These are phyloP conservation scores for Musa beccarii DNA, from an alignment of 176 grass and related monocot species.

Conservation along the genomic window DNA sequence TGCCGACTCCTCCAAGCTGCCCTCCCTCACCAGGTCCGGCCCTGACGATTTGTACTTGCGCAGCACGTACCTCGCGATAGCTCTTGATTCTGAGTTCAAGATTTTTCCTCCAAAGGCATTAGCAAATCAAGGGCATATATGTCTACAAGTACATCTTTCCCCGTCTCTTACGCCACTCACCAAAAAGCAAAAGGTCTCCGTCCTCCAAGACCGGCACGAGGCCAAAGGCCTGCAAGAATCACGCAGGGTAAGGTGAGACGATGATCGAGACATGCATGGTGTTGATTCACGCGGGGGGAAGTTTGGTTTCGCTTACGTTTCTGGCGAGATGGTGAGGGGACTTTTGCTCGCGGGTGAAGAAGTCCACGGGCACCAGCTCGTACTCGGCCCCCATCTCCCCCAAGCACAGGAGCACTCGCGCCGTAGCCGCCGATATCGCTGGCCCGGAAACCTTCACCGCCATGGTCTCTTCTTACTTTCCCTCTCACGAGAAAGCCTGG, in stretches of 20 bases:
- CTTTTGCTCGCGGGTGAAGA: conserved; percentile 6
- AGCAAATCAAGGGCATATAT: too few species aligned
- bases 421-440: not conserved
- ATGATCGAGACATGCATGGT: not conserved
- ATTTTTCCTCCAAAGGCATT: too few species aligned
- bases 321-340: not conserved
- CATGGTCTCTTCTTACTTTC: not conserved
- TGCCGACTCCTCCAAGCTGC: not conserved
- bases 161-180: conserved; percentile 4
- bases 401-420: not conserved
- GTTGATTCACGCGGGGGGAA: not conserved
- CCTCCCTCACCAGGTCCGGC: not conserved
- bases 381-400: not conserved
- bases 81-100: conserved; percentile 31
- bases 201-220: conserved; percentile 59
- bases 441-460: not conserved
- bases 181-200: conserved; percentile 44
- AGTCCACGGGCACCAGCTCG: not conserved
- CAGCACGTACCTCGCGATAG: conserved; percentile 15
- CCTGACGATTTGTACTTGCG: conserved; percentile 13
- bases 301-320: not conserved
- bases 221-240: conserved; percentile 41
- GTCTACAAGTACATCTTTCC: too few species aligned
- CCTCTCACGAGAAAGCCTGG: not conserved
- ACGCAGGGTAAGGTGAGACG: not conserved